Evolutionary conservation across 495 filamentous ascomycete species (phyloP).

Genomic region (Xylaria bambusicola): DNA sequence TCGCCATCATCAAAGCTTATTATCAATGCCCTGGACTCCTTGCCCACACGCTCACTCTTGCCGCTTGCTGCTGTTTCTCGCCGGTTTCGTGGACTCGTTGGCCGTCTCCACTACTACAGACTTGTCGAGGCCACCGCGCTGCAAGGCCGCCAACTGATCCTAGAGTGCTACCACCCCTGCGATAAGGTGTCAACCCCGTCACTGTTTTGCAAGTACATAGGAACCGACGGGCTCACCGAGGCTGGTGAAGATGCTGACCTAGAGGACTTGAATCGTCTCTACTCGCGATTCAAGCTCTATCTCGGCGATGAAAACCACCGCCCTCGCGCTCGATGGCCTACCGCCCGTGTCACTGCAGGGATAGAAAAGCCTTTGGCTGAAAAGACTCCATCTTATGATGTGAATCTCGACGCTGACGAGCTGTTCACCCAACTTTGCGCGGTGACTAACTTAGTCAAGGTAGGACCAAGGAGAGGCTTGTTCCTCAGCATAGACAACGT

Average conservation of each 20-base stretch:
- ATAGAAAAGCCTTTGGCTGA: conserved; percentile 30
- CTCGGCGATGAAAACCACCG: conserved; percentile 46
- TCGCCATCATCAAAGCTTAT: conserved; percentile 58
- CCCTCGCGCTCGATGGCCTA: conserved; percentile 33
- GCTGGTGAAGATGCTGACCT: conserved; percentile 40
- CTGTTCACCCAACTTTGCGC: conserved; percentile 72
- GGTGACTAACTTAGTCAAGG: conserved; percentile 66
- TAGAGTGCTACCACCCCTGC: conserved; percentile 77
- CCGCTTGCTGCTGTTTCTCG: conserved; percentile 61
- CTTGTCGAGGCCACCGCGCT: conserved; percentile 59
- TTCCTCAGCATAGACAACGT: conserved; percentile 64
- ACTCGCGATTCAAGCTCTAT: conserved; percentile 62
- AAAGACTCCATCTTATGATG: conserved; percentile 50
- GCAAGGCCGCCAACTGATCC: conserved; percentile 63
- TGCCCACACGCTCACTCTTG: conserved; percentile 63
- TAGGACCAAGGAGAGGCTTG: conserved; percentile 57
- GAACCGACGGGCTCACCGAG: conserved; percentile 53
- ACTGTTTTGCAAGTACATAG: conserved; percentile 67
- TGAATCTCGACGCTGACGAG: conserved; percentile 67
- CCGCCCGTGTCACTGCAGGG: conserved; percentile 18
- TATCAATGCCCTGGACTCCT: conserved; percentile 60
- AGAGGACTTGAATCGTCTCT: conserved; percentile 40
- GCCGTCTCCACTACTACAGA: conserved; percentile 68
- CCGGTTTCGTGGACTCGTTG: conserved; percentile 66
- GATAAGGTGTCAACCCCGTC: conserved; percentile 68